A percentile compares a stretch with the other conserved stretches of the same genome.
Conservation (phyloP, 2,329 filamentous ascomycete genomes). For the Fonsecaea pedrosoi region DNA sequence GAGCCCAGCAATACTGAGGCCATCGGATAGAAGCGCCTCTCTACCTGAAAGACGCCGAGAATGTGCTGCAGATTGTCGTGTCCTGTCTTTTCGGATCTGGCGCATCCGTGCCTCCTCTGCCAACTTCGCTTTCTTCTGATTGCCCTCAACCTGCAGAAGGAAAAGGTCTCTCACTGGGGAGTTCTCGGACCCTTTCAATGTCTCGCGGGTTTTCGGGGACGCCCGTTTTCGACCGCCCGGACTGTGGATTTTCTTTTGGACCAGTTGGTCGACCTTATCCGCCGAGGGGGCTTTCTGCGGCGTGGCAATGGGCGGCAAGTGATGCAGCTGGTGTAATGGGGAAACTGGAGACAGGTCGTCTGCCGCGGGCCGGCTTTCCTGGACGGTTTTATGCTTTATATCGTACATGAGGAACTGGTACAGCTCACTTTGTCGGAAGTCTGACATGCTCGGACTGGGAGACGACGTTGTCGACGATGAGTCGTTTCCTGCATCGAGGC, state of each 20-base stretch:
- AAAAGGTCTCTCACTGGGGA: slow-evolving; percentile 2
- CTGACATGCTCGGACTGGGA: not conserved
- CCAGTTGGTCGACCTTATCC: slow-evolving; percentile 3
- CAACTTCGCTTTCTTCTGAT: not conserved
- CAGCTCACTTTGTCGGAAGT: not conserved
- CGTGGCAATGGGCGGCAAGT: slow-evolving; percentile 4
- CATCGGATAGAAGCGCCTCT: slow-evolving; percentile 23
- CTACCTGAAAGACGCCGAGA: slow-evolving; percentile 1
- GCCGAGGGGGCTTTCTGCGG: not conserved
- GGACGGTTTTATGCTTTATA: not conserved
- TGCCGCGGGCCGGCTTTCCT: not conserved
- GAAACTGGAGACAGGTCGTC: not conserved
- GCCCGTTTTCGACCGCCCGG: not conserved
- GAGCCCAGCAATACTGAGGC: slow-evolving; percentile 9
- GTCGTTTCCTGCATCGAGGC: not conserved
- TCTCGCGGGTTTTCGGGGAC: not conserved
- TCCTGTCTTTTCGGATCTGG: not conserved
- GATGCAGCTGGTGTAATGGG: not conserved
- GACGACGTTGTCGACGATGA: not conserved
- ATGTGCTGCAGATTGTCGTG: not conserved
- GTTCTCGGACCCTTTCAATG: not conserved
- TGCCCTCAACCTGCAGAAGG: not conserved
- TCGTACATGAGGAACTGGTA: not conserved
- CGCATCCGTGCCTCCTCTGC: not conserved
- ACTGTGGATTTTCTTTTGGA: slow-evolving; percentile 5